Evolutionary conservation across 1,139 yeast genomes (phyloP).

Genomic region (Pichia sp.): DNA sequence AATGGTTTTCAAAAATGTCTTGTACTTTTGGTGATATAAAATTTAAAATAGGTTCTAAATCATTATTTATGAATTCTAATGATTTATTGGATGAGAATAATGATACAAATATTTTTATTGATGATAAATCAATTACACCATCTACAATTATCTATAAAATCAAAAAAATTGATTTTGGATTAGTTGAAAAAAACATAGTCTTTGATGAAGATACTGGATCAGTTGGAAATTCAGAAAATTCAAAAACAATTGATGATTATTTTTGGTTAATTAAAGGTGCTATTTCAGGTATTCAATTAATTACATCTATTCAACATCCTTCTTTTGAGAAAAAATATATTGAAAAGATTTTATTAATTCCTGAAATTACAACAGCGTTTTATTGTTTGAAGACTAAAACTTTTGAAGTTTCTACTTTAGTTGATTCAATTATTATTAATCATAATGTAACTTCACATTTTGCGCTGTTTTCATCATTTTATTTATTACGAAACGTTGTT

Average conservation of each 20-base stretch:
- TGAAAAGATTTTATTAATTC: conserved; percentile 11
- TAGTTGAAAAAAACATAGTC: conserved; percentile 19
- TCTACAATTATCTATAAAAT: conserved; percentile 18
- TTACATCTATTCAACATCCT: conserved; percentile 7
- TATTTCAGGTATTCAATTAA: conserved; percentile 2
- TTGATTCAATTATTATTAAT: conserved; percentile 10
- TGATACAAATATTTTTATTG: conserved; percentile 15
- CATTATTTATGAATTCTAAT: conserved; percentile 43
- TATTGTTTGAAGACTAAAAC: conserved; percentile 12
- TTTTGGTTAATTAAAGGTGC: conserved; percentile 13
- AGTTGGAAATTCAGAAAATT: conserved; percentile 2
- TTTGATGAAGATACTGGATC: conserved; percentile 7
- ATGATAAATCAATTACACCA: conserved; percentile 6
- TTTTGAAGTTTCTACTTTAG: conserved; percentile 8
- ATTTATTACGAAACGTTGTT: conserved; percentile 44
- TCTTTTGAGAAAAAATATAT: neutral
- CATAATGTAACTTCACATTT: conserved; percentile 44
- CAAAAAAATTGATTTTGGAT: conserved; percentile 22
- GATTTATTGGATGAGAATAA: conserved; percentile 9
- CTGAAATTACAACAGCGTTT: conserved; percentile 8
- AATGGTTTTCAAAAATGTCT: conserved; percentile 39
- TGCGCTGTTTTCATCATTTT: conserved; percentile 47
- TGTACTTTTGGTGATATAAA: conserved; percentile 32
- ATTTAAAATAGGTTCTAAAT: conserved; percentile 50
- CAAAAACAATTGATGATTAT: conserved; percentile 14